Evolutionary conservation across 441 rosid genomes (phyloP).

Genomic region (Pelargonium cotyledonis): DNA sequence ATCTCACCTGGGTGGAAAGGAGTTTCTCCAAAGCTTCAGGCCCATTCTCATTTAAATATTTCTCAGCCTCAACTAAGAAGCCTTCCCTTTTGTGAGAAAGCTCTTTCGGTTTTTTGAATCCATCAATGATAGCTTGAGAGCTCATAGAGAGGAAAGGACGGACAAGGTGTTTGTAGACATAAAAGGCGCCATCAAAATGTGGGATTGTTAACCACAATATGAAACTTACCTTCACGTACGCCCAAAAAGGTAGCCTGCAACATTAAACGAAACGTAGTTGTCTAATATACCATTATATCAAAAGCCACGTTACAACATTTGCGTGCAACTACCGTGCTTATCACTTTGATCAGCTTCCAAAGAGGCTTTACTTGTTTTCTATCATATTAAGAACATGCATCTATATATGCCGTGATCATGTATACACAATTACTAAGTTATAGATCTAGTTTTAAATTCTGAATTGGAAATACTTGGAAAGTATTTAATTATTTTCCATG

Average conservation of each 20-base stretch:
- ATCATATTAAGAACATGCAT: too few relatives aligned
- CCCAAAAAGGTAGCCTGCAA: constrained; percentile 39
- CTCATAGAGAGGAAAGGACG: constrained; percentile 25
- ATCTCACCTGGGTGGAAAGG: constrained; percentile 21
- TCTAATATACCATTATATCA: too few relatives aligned
- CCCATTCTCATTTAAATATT: constrained; percentile 23
- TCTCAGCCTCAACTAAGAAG: constrained; percentile 22
- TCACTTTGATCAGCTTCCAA: too few relatives aligned
- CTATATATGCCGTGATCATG: too few relatives aligned
- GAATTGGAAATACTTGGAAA: too few relatives aligned
- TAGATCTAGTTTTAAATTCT: too few relatives aligned
- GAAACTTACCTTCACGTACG: constrained; percentile 30
- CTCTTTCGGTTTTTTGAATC: constrained; percentile 21
- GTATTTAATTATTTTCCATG: too few relatives aligned
- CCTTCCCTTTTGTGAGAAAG: constrained; percentile 16
- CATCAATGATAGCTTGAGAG: constrained; percentile 20
- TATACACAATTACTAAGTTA: too few relatives aligned
- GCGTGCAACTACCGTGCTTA: too few relatives aligned
- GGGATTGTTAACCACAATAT: constrained; percentile 32
- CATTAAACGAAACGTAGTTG: neutral
- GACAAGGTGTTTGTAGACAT: constrained; percentile 33
- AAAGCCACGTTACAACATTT: too few relatives aligned
- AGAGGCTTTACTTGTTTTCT: too few relatives aligned
- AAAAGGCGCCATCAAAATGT: constrained; percentile 34
- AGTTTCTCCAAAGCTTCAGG: constrained; percentile 27